Base-by-base conservation (phyloP, 768 basidiomycete genomes). In the Melanogaster broomeanus region DNA sequence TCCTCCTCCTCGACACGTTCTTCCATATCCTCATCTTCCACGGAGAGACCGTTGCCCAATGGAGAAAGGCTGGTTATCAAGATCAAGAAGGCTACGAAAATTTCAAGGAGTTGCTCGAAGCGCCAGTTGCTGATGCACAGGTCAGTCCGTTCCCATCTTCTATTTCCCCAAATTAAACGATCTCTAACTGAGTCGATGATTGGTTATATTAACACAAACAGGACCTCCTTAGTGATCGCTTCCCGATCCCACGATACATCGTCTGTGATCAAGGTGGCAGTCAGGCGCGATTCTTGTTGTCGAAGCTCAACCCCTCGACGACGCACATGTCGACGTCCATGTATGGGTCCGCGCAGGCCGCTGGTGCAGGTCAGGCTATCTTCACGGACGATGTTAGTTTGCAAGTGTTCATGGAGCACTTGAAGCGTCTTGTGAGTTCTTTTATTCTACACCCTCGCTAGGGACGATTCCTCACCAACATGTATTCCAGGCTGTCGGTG, bases 11-110 rank as follows among this genome's bases (percentile, higher is more conserved):
- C 48, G 97, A 99, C 65, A 98, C 96, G 3, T 99, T 96, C 82
- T 98, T 99, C 93, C 96, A 99, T 67, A 97, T 98, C 60, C 87
- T 98, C 62, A 98, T 99, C 70, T 98, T 97, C 88, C 97, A 99
- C 66, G 97, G 97, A 19, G 93, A 96, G 69, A 91, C 93, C 19
- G 81, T 99, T 42, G 95, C 97, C 0, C 89, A 94, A 68, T 99
- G 97, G 97, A 83, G 96, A 45, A 98, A 98, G 71, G 90, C 92
- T 11, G 95, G 94, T 0, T 99, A 98, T 64, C 97, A 98, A 64
- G 95, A 99, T 1, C 96, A 98, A 72, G 95, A 98, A 68, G 95
- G 93, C 31, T 97, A 98, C 63, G 97, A 98, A 72, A 98, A 99
- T 72, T 90, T 99, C 74, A 95, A 94, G 63, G 93, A 96, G 66